Conservation (phyloP, 2,329 filamentous ascomycete species). For the Colletotrichum magnum region DNA sequence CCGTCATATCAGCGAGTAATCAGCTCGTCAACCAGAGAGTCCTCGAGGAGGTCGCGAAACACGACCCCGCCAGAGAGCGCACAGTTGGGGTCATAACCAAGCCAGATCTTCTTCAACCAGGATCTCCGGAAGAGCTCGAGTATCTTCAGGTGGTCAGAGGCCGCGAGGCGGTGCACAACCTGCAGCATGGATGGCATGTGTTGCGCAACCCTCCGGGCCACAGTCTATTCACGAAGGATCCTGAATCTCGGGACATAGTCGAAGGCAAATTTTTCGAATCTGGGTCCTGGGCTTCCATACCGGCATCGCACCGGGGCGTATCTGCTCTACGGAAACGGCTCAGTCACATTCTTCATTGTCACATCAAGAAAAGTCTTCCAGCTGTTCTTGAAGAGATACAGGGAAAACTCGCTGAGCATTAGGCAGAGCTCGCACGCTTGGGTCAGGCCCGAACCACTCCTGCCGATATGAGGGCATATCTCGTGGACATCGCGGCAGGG, state of each 20-base stretch:
- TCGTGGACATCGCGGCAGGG: constrained; percentile 52
- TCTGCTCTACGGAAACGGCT: constrained; percentile 51
- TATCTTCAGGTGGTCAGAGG: constrained; percentile 54
- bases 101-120: constrained; percentile 59
- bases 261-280: constrained; percentile 52
- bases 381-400: constrained; percentile 47
- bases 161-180: constrained; percentile 47
- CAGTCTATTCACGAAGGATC: constrained; percentile 41
- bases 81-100: constrained; percentile 73
- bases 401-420: constrained; percentile 42
- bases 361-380: constrained; percentile 47
- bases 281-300: constrained; percentile 46
- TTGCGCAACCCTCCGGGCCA: constrained; percentile 62
- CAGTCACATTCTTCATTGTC: constrained; percentile 49
- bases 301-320: constrained; percentile 51
- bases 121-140: constrained; percentile 54
- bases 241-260: constrained; percentile 46
- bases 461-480: constrained; percentile 49
- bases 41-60: constrained; percentile 56
- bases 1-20: constrained; percentile 64
- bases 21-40: constrained; percentile 68
- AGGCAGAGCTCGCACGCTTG: constrained; percentile 41
- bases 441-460: constrained; percentile 43
- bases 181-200: constrained; percentile 67
- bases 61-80: constrained; percentile 59